These are phyloP conservation scores for Xylaria sp. DNA, from an alignment of 2,329 filamentous ascomycete species.

Conservation along the genomic window DNA sequence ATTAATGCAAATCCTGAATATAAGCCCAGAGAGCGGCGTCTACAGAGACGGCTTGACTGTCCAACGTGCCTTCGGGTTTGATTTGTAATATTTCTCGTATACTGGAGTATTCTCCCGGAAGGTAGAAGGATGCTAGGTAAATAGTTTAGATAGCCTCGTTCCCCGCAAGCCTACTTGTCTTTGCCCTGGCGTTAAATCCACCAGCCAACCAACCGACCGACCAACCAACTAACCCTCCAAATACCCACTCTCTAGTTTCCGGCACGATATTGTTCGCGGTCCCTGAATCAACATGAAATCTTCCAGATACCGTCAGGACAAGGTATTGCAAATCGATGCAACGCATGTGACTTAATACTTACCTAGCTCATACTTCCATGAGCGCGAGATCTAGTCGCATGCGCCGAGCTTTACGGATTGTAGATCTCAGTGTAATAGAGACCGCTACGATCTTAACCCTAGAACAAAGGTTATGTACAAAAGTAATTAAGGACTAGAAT, in stretches of 20 bases:
- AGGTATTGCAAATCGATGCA: background rate
- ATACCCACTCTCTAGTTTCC: too few species aligned
- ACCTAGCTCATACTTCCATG: background rate
- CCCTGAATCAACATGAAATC: background rate
- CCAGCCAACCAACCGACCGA: background rate
- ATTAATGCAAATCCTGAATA: too few species aligned
- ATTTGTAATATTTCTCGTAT: background rate
- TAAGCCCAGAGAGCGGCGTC: background rate
- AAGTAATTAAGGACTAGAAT: too few species aligned
- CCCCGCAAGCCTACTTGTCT: background rate
- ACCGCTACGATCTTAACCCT: too few species aligned
- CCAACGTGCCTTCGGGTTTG: background rate
- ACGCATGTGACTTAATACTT: background rate
- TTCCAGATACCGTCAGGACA: background rate
- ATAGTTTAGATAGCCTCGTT: background rate
- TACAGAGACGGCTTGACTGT: constrained; percentile 13
- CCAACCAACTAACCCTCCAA: background rate
- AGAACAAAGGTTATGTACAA: too few species aligned
- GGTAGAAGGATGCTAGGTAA: background rate
- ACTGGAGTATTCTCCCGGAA: background rate
- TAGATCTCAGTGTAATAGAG: too few species aligned
- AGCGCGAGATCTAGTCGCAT: background rate
- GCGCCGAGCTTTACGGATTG: too few species aligned
- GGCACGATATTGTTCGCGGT: too few species aligned
- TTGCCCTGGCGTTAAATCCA: background rate